Base-by-base conservation (phyloP, 2,329 filamentous ascomycete genomes). In the Colletotrichum noveboracense region DNA sequence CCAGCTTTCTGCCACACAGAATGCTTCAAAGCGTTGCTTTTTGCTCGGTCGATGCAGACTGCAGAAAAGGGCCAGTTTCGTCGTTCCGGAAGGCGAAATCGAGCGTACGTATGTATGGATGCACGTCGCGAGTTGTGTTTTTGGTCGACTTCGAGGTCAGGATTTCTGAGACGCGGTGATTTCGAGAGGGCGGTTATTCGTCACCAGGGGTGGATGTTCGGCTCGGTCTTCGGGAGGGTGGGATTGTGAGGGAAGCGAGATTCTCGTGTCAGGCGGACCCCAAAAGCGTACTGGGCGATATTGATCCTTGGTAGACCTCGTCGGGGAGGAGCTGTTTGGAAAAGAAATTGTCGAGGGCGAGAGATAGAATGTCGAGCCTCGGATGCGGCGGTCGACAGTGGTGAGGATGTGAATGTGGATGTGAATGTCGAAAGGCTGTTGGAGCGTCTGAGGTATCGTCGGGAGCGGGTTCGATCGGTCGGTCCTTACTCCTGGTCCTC, bases 1-100 rank as follows among this genome's bases (percentile, higher is more conserved):
- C 70, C 73, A 73, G 70, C 55, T 75, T 73, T 48, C 32, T 68
- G 70, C 38, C 56, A 34, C 69, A 48, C 64, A 56, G 58, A 64
- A 9, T 65, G 70, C 70, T 34, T 64, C 70, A 48, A 65, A 68
- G 70, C 64, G 70, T 68, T 30, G 64, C 48, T 52, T 70, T 69
- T 34, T 26, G 26, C 18, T 58, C 48, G 61, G 64, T 62, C 18
- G 21, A 69, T 69, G 64, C 70, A 64, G 24, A n/a, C 30, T 16
- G 66, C 48, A 30, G 24, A 28, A 32, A 56, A 67, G 48, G 73
- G 62, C 69, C 55, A 67, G 56, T 48, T n/a, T 14, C 18, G 24
- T 72, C 13, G 16, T 32, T 66, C 36, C 58, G 13, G 32, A 16
- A 14, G 64, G 34, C 61, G 24, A 36, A 60, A 73, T 24, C 64